Evolutionary conservation across 352 stramenopile species (phyloP), one percentile per base, ranked within the genome.

Genomic region (Globisporangium okanoganense): DNA sequence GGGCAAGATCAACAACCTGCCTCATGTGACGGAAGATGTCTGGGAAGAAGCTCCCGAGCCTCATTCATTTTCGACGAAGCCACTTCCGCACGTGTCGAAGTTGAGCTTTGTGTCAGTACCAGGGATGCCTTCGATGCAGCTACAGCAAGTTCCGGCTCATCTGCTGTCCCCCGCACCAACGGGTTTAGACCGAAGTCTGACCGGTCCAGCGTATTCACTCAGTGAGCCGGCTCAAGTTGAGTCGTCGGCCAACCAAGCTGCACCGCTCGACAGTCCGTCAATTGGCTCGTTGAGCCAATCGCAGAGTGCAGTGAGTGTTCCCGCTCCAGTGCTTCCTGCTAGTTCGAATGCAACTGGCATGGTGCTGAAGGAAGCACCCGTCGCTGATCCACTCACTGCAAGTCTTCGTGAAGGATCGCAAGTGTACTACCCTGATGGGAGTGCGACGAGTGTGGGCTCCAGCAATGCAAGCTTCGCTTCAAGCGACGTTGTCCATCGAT

Each of bases 31-130:
- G 36, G 77, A 89, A 64, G 85, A 92, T 36, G 78, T 94, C 5
- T 94, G 85, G 85, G 85, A 94, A 77, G 85, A 94, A 82, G 85
- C 85, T 0, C 85, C 85, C 0, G 85, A 94, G 65, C 85, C 85
- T 22, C 78, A 91, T 60, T 90, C 82, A 40, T 92, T 94, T 47
- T 89, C 83, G 44, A 71, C 72, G 6, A 94, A 90, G 58, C 76
- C 79, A 40, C 75, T 94, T 35, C 85, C 85, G 9, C 85, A 88
- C 61, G 85, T 94, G 8, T 87, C 78, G 25, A 92, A 92, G 66
- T 85, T 94, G 76, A 82, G 70, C 18, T 89, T 94, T 41, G 69
- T 87, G 3, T 67, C 79, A 38, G 53, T 53, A 3, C 33, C 60
- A 27, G 47, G 44, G 24, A 62, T 44, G 14, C 25, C 62, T 18